These are phyloP conservation scores for Earliella scabrosa DNA, from an alignment of 1,284 basidiomycete genomes.

Conservation along the genomic window DNA sequence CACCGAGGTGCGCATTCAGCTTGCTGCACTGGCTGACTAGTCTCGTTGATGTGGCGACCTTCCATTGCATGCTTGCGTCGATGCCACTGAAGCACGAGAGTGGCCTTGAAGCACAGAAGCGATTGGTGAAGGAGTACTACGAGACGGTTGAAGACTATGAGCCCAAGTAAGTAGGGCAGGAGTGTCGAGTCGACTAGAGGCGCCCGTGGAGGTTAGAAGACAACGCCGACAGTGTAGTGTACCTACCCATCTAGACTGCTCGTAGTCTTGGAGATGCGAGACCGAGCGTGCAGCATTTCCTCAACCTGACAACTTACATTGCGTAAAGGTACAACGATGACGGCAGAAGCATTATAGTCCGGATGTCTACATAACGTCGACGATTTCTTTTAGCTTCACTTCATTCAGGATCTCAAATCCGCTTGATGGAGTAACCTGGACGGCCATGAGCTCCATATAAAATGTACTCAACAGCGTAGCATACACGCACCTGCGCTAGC, in stretches of 20 bases:
- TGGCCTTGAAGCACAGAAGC: slow-evolving; percentile 73
- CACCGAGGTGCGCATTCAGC: slow-evolving; percentile 55
- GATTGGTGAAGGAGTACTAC: slow-evolving; percentile 87
- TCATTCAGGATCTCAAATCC: slow-evolving; percentile 89
- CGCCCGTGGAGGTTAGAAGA: too few species aligned
- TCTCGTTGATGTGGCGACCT: neutral
- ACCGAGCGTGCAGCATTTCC: too few species aligned
- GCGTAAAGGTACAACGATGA: slow-evolving; percentile 16
- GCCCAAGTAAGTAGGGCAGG: slow-evolving; percentile 28
- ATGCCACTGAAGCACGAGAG: slow-evolving; percentile 57
- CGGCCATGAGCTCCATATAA: too few species aligned
- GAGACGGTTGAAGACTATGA: slow-evolving; percentile 77
- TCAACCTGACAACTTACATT: slow-evolving; percentile 19
- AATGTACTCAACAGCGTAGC: neutral
- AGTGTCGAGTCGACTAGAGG: neutral
- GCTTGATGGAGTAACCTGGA: slow-evolving; percentile 74
- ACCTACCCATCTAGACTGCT: too few species aligned
- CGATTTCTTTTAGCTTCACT: slow-evolving; percentile 76
- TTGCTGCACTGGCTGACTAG: slow-evolving; percentile 2
- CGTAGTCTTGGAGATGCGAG: too few species aligned
- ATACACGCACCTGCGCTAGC: slow-evolving; percentile 79
- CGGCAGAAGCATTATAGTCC: slow-evolving; percentile 15
- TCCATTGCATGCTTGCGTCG: neutral
- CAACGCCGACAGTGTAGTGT: too few species aligned
- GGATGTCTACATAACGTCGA: slow-evolving; percentile 71